Percentiles rank a stretch among this genome's conserved stretches.
Evolutionary conservation across 1,284 basidiomycete genomes (phyloP).

Genomic region (Cryptococcus depauperatus): DNA sequence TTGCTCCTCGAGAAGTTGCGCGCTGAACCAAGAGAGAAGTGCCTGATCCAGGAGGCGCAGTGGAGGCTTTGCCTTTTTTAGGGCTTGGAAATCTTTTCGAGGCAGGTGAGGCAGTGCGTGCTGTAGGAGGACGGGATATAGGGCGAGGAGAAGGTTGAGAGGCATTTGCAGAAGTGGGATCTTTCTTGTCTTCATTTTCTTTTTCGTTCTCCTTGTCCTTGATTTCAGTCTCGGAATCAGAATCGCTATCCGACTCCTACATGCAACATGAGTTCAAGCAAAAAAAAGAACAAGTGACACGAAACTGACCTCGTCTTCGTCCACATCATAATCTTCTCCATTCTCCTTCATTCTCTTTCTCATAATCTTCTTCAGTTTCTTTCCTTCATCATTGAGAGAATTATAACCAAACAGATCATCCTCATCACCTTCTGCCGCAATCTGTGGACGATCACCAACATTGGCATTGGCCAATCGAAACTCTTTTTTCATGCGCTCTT

Average conservation of each 20-base stretch:
- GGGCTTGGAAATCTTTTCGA: slow-evolving; percentile 11
- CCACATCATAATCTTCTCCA: slow-evolving; percentile 17
- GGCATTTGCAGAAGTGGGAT: slow-evolving; percentile 2
- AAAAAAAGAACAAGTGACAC: too few relatives aligned
- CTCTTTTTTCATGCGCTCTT: slow-evolving; percentile 37
- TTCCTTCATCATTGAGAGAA: slow-evolving; percentile 29
- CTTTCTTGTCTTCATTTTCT: slow-evolving; percentile 13
- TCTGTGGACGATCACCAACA: slow-evolving; percentile 38
- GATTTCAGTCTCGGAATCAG: slow-evolving; percentile 13
- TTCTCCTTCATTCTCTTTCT: slow-evolving; percentile 25
- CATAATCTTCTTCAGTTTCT: slow-evolving; percentile 31
- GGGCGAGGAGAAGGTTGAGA: slow-evolving; percentile 21
- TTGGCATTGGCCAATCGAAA: slow-evolving; percentile 37
- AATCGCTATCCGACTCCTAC: slow-evolving; percentile 15
- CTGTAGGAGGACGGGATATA: slow-evolving; percentile 18
- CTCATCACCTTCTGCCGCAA: slow-evolving; percentile 27
- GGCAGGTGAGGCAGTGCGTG: slow-evolving; percentile 22
- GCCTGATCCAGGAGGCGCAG: slow-evolving; percentile 32
- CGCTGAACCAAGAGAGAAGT: slow-evolving; percentile 33
- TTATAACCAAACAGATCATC: slow-evolving; percentile 31
- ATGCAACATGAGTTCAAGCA: neutral
- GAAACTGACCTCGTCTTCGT: slow-evolving; percentile 18
- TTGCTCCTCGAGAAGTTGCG: slow-evolving; percentile 30
- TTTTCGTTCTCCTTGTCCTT: slow-evolving; percentile 24
- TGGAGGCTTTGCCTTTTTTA: slow-evolving; percentile 23